These are phyloP conservation scores for Erodium moschatum DNA, from an alignment of 441 rosid genomes.

Conservation along the genomic window DNA sequence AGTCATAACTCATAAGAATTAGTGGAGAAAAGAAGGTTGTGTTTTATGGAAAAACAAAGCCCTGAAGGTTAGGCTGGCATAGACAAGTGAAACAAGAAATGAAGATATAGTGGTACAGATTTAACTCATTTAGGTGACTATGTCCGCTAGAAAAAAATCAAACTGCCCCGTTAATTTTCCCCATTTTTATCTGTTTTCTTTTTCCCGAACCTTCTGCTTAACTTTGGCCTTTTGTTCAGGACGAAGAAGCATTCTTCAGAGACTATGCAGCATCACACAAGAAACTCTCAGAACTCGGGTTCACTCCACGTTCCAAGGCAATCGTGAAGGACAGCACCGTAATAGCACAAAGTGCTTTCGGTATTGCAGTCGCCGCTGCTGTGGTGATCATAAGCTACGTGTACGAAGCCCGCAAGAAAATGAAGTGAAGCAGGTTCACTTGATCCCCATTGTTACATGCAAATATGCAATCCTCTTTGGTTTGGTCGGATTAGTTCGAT, in stretches of 20 bases:
- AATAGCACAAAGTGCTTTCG: slow-evolving; percentile 67
- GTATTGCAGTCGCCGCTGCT: slow-evolving; percentile 69
- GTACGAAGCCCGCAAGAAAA: slow-evolving; percentile 59
- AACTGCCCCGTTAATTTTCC: too few species aligned
- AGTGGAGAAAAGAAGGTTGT: too few species aligned
- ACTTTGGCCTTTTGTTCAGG: slow-evolving; percentile 33
- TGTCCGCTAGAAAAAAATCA: neutral
- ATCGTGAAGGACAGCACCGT: slow-evolving; percentile 38
- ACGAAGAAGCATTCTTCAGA: slow-evolving; percentile 41
- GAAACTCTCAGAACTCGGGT: slow-evolving; percentile 84
- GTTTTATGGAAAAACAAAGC: too few species aligned
- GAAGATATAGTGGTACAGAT: too few species aligned
- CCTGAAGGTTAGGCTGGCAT: too few species aligned
- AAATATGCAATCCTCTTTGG: too few species aligned
- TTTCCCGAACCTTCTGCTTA: neutral
- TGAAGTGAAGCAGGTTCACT: slow-evolving; percentile 32
- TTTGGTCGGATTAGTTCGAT: too few species aligned
- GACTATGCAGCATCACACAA: neutral
- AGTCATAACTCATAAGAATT: too few species aligned
- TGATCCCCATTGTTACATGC: too few species aligned
- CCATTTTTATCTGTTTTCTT: neutral
- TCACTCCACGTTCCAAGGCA: slow-evolving; percentile 36
- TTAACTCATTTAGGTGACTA: too few species aligned
- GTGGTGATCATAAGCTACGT: slow-evolving; percentile 70
- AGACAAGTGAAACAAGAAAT: too few species aligned